Base-by-base conservation (phyloP, 352 stramenopile genomes). In the Pythium rhizo-oryzae region DNA sequence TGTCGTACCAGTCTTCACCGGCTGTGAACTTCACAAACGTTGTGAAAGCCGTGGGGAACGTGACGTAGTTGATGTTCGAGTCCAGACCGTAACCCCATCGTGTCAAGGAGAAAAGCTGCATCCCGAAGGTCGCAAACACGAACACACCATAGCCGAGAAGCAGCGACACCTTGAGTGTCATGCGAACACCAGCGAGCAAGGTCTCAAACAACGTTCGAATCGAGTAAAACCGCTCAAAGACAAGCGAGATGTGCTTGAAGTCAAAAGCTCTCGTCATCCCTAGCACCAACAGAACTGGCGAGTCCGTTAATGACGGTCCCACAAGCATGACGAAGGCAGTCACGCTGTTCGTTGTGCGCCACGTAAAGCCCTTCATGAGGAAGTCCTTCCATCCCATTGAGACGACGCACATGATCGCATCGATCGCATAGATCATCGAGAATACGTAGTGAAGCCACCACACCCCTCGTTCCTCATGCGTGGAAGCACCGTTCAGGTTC, bases 401-500 rank as follows among this genome's bases (percentile, higher is more conserved):
- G 11, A 89, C 79, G 47, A 94, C 78, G 37, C 76, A 82, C 62
- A 92, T 78, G 7, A 79, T 75, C 5, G 87, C 84, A 35, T 95
- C 87, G 16, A 91, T 70, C 0, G 83, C 82, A 72, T 95, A 95
- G 9, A 95, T 80, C 61, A 85, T 72, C 16, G 87, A 82, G 51
- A 95, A 95, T 25, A 90, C 62, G 69, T 95, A 93, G 63, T 95
- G 87, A 0, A 85, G 84, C 62, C 78, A 87, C 87, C 87, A 95
- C 3, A 95, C 77, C 0, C 78, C 70, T 1, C 66, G 59, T 1
- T 72, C 65, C 9, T 74, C 62, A 16, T 72, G 39, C 2, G 49
- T 78, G 24, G 72, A 67, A 12, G 71, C 72, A 1, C 66, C 66
- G 49, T 67, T 68, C 16, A 65, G 16, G 18, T 70, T 47, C 41